Conservation (phyloP, 257 asterid species). For the Linaria vulgaris region DNA sequence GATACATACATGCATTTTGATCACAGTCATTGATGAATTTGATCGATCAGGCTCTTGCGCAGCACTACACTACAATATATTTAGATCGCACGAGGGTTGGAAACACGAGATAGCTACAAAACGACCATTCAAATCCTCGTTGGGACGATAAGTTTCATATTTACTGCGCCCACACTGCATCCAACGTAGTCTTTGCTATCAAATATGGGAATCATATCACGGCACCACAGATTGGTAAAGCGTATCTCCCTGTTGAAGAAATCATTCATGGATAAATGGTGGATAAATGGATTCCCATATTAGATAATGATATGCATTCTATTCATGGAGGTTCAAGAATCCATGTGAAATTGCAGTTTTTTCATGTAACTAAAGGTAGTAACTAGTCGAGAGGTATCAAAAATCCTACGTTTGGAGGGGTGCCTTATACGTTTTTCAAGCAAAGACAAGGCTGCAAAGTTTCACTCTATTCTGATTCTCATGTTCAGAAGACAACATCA, state of each 20-base stretch:
- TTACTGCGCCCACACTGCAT: slow-evolving; percentile 67
- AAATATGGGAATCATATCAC: slow-evolving; percentile 56
- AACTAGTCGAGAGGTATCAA: slow-evolving; percentile 75
- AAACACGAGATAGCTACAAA: slow-evolving; percentile 48
- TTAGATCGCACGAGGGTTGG: slow-evolving; percentile 71
- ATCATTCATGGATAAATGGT: slow-evolving; percentile 40
- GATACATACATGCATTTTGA: background rate
- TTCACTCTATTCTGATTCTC: slow-evolving; percentile 72
- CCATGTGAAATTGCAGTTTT: slow-evolving; percentile 58
- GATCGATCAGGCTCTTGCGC: slow-evolving; percentile 49
- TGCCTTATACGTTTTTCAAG: slow-evolving; percentile 59
- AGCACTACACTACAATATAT: slow-evolving; percentile 71
- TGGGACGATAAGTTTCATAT: slow-evolving; percentile 67
- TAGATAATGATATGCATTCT: slow-evolving; percentile 54
- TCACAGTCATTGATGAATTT: background rate
- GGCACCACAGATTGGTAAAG: slow-evolving; percentile 78
- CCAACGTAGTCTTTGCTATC: slow-evolving; percentile 63
- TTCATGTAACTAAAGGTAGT: slow-evolving; percentile 42
- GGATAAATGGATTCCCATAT: slow-evolving; percentile 57
- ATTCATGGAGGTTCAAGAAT: slow-evolving; percentile 57
- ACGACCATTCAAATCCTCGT: slow-evolving; percentile 56
- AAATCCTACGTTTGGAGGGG: slow-evolving; percentile 47
- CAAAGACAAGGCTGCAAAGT: slow-evolving; percentile 69
- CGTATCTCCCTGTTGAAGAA: slow-evolving; percentile 64
- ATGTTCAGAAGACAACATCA: slow-evolving; percentile 49